A percentile compares a stretch with the other conserved stretches of the same genome.
Evolutionary conservation across 257 asterid species (phyloP).

Genomic region (Penstemon barbatus): DNA sequence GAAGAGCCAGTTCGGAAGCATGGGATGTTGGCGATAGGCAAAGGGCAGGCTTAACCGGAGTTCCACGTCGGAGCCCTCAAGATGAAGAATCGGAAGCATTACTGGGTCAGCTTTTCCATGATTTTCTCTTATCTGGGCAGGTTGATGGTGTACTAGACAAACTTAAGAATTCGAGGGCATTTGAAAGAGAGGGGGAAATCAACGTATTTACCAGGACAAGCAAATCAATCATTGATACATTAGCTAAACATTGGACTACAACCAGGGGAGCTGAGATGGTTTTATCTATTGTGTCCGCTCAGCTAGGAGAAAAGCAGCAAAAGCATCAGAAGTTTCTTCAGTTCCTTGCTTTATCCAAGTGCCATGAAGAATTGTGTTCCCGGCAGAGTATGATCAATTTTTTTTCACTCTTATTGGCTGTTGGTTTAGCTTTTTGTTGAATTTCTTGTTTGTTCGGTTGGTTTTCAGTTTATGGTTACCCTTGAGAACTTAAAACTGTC

Average conservation of each 20-base stretch:
- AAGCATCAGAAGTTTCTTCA: conserved; percentile 85
- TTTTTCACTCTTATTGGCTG: background rate
- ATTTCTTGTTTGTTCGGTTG: background rate
- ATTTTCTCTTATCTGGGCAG: conserved; percentile 75
- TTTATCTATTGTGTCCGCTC: conserved; percentile 72
- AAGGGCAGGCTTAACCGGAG: conserved; percentile 59
- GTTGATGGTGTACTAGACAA: conserved; percentile 73
- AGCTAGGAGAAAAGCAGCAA: conserved; percentile 83
- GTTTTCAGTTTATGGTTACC: conserved; percentile 1
- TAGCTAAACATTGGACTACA: conserved; percentile 97
- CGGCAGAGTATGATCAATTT: conserved; percentile 65
- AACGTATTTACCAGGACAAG: conserved; percentile 81
- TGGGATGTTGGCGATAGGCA: conserved; percentile 80
- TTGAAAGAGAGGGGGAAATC: conserved; percentile 89
- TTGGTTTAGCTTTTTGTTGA: conserved; percentile 3
- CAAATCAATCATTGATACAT: conserved; percentile 88
- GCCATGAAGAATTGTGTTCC: conserved; percentile 88
- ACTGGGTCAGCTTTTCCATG: conserved; percentile 80
- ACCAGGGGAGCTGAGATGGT: conserved; percentile 91
- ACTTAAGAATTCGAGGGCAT: conserved; percentile 68
- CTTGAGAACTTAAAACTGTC: conserved; percentile 13
- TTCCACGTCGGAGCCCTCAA: conserved; percentile 64
- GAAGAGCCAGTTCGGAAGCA: conserved; percentile 83
- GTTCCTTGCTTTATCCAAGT: conserved; percentile 92
- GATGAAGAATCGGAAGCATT: conserved; percentile 95